phyloP scores from a whole-genome alignment of 768 basidiomycete genomes.

The Tulasnella sp. region DNA sequence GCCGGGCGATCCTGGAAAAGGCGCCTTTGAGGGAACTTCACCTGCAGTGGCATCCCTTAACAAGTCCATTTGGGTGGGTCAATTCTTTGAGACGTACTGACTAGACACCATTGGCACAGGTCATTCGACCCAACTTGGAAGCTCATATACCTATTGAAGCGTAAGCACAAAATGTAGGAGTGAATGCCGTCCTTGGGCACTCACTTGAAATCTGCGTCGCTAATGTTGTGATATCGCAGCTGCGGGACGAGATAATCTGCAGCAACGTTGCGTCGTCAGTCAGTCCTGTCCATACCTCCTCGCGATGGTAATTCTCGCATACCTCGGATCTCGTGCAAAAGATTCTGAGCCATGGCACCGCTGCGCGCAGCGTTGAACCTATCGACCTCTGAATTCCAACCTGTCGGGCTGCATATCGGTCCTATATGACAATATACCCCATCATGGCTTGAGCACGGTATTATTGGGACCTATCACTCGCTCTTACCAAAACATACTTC shows the following conservation, averaged over 20 bases:
- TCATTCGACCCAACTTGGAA: slow-evolving; percentile 20
- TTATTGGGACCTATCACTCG: background rate
- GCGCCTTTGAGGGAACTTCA: background rate
- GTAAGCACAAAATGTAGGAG: background rate
- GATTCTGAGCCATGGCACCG: slow-evolving; percentile 16
- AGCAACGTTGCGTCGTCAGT: background rate
- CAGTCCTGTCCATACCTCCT: background rate
- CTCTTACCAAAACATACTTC: slow-evolving; percentile 19
- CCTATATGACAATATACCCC: background rate
- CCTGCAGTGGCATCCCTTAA: background rate
- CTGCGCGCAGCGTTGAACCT: slow-evolving; percentile 18
- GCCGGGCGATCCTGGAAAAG: slow-evolving; percentile 11
- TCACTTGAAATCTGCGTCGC: slow-evolving; percentile 2
- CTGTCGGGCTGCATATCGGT: slow-evolving; percentile 10
- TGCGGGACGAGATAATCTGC: slow-evolving; percentile 18
- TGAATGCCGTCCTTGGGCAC: background rate
- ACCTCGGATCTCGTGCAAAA: slow-evolving; percentile 16
- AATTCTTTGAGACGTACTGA: background rate
- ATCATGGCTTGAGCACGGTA: background rate
- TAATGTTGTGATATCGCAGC: slow-evolving; percentile 9
- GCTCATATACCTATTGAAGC: slow-evolving; percentile 17
- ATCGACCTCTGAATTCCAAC: slow-evolving; percentile 17
- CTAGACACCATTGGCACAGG: slow-evolving; percentile 16
- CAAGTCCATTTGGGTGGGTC: background rate
- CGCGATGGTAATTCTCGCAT: background rate